Percentiles rank a stretch among this genome's conserved stretches.
These are phyloP conservation scores for Rhamnella rubrinervis DNA, from an alignment of 331 rosid genomes.

Conservation along the genomic window DNA sequence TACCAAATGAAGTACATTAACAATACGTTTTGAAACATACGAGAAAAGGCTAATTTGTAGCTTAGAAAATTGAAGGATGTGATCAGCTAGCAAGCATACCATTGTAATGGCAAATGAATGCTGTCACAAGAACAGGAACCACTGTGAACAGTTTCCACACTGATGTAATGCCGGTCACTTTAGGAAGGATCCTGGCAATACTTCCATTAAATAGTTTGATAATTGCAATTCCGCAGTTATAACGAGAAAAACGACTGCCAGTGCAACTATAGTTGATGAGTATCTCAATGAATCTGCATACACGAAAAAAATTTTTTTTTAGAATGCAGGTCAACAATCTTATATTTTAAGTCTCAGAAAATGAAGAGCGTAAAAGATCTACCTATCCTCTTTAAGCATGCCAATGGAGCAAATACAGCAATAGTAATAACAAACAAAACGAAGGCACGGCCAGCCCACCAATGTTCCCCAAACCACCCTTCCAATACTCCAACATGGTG, in stretches of 20 bases:
- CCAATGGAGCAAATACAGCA: constrained; percentile 57
- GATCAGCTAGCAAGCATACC: constrained; percentile 34
- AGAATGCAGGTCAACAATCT: background rate
- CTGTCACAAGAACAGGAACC: constrained; percentile 74
- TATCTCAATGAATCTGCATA: constrained; percentile 66
- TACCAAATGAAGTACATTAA: too few relatives aligned
- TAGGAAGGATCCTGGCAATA: constrained; percentile 52
- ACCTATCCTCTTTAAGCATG: constrained; percentile 60
- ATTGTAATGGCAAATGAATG: constrained; percentile 71
- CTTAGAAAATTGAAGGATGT: background rate
- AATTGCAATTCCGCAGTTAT: constrained; percentile 61
- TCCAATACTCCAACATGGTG: constrained; percentile 63
- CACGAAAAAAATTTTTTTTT: constrained; percentile 11
- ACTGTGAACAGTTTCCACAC: constrained; percentile 66
- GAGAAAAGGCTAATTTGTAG: background rate
- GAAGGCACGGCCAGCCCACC: constrained; percentile 60
- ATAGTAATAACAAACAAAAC: constrained; percentile 56
- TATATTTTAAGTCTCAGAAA: background rate
- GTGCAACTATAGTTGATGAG: constrained; percentile 59
- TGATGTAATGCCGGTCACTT: constrained; percentile 46
- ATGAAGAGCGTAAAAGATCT: background rate
- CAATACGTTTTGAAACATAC: too few relatives aligned
- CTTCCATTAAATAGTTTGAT: constrained; percentile 48
- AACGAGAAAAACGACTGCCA: constrained; percentile 60
- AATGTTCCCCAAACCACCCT: constrained; percentile 71